Percentiles rank a stretch among this genome's conserved stretches.
Conservation (phyloP, 2,329 filamentous ascomycete species). For the Fusarium falciforme region DNA sequence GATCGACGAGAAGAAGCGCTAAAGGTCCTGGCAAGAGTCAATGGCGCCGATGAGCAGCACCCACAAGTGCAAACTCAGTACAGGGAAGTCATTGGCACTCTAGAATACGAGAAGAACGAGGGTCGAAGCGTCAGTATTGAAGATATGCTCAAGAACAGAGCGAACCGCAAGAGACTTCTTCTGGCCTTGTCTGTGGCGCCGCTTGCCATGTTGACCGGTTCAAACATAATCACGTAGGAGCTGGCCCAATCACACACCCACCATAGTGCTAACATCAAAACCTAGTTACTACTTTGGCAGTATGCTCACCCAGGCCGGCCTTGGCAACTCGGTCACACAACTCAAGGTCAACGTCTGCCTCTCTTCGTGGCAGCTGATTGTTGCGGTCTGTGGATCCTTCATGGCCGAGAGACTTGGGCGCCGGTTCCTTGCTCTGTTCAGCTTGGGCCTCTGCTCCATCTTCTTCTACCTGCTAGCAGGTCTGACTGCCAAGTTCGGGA, state of each 20-base stretch:
- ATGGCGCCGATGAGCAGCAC: background rate
- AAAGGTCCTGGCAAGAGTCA: background rate
- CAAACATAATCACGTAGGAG: background rate
- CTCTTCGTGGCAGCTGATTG: background rate
- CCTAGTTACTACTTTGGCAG: background rate
- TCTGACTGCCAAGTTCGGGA: background rate
- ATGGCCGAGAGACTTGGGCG: background rate
- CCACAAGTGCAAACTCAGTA: background rate
- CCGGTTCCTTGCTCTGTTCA: background rate
- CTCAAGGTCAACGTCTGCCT: background rate
- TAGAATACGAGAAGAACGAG: background rate
- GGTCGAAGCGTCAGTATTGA: background rate
- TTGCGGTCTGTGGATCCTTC: background rate
- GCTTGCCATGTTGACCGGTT: background rate
- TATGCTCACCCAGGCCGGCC: background rate
- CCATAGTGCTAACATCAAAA: background rate
- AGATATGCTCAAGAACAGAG: background rate
- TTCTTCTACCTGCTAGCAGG: background rate
- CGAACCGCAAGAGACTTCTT: background rate
- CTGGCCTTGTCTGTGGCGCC: background rate
- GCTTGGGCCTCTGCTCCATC: background rate
- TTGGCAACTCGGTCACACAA: background rate
- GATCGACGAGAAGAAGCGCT: background rate
- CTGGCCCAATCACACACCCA: background rate
- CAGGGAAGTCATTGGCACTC: background rate